Evolutionary conservation across 805 yeast genomes (phyloP), one percentile per base, ranked within the genome.

Genomic region (Candida easanensis): DNA sequence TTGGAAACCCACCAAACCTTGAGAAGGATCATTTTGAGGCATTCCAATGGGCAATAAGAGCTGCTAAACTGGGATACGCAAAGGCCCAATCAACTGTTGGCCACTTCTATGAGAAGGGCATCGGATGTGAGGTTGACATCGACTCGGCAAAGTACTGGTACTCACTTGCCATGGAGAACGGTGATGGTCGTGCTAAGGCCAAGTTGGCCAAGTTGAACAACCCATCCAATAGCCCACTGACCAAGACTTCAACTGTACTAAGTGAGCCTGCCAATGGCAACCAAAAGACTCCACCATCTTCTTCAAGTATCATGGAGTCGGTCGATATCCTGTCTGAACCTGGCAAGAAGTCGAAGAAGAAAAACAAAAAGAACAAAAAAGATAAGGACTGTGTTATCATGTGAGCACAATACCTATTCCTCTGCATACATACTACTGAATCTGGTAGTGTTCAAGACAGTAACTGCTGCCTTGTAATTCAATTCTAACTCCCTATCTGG

Each of bases 1-100:
- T 88, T 21, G 99, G 99, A 0, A 82, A 87, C 26, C 90, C 85
- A 26, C 90, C 93, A n/a, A 77, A 77, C 36, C 73, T 93, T 54
- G 82, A 81, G 8, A 77, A 77, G 49, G 91, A 90, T 62, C 85
- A 83, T 42, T 76, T 68, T 41, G 97, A 90, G 64, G 95, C 97
- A 1, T 91, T 83, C 62, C 93, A 88, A 56, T 93, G 98, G 98
- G 97, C 97, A 1, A 68, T 77, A 41, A 73, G 87, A 50, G 91
- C 98, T 0, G 97, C 98, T 0, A 71, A 75, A 33, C 67, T 79
- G 31, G 87, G 87, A 14, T 71, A 75, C 28, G 76, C 88, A 5
- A 88, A 88, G 62, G 98, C 95, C 1, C 95, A 88, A 72, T 81
- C 77, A 60, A 84, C 95, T 0, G 68, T 88, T 33, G 96, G 90